phyloP scores from a whole-genome alignment of 768 basidiomycete species.

The Cubamyces lactineus region DNA sequence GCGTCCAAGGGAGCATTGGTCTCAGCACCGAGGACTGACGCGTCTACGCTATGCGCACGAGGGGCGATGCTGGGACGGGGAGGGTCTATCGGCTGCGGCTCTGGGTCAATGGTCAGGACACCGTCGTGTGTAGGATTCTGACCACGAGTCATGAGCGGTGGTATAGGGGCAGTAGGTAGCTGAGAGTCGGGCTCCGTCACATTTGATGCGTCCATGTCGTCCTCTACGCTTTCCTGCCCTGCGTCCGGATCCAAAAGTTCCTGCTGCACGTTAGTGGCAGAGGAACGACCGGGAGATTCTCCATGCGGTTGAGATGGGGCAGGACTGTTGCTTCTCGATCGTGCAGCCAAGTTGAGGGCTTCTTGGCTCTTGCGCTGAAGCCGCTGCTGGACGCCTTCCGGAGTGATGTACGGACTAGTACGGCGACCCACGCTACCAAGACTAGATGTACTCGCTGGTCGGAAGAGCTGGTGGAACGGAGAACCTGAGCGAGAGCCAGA shows the following conservation, averaged over 20 bases:
- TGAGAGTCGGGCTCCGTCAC: conserved; percentile 5
- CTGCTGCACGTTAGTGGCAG: no score
- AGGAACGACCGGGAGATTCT: neutral
- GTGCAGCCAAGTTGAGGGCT: conserved; percentile 38
- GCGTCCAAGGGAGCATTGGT: conserved; percentile 8
- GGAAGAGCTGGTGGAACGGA: conserved; percentile 23
- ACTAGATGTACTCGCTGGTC: conserved; percentile 27
- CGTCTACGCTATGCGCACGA: conserved; percentile 32
- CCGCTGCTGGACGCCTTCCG: conserved; percentile 56
- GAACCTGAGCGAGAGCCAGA: conserved; percentile 21
- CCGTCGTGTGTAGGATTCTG: conserved; percentile 38
- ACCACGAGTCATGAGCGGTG: conserved; percentile 23
- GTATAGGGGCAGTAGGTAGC: neutral
- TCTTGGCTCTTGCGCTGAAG: conserved; percentile 50
- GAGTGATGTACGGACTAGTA: conserved; percentile 50
- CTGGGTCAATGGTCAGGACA: conserved; percentile 38
- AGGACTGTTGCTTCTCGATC: conserved; percentile 5
- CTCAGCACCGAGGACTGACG: neutral
- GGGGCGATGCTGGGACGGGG: conserved; percentile 33
- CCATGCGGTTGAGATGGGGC: neutral
- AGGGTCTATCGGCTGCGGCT: conserved; percentile 38
- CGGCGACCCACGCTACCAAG: conserved; percentile 30
- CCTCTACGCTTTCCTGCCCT: neutral
- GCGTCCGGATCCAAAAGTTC: neutral
- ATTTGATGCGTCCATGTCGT: conserved; percentile 1